A percentile compares a stretch with the other conserved stretches of the same genome.
Conservation (phyloP, 306 rosid genomes). For the Sesbania bispinosa region DNA sequence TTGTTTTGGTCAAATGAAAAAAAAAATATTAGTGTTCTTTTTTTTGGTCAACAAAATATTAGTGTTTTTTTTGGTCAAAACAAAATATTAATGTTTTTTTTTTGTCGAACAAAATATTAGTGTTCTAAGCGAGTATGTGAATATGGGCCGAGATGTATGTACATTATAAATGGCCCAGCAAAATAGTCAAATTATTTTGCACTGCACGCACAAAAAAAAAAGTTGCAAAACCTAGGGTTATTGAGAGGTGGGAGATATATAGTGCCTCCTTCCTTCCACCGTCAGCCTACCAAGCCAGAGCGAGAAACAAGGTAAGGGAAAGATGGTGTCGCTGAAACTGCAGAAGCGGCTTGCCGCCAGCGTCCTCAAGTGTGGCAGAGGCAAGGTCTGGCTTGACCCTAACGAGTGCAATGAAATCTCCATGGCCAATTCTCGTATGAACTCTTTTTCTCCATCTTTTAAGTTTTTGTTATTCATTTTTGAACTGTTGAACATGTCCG, state of each 20-base stretch:
- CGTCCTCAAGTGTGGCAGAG: slow-evolving; percentile 89
- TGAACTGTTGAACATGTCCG: background rate
- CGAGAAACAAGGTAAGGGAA: background rate
- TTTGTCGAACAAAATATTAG: too few relatives aligned
- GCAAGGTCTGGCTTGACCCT: slow-evolving; percentile 98
- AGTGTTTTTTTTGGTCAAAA: too few relatives aligned
- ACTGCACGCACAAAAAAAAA: background rate
- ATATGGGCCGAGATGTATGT: background rate
- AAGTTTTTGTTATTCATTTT: background rate
- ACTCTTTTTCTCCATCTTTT: background rate
- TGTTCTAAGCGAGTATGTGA: background rate
- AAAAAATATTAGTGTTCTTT: too few relatives aligned
- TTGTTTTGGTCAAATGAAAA: too few relatives aligned
- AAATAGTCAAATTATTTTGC: background rate
- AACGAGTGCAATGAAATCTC: slow-evolving; percentile 91
- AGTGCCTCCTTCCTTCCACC: background rate
- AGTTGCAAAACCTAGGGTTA: background rate
- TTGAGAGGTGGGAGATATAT: background rate
- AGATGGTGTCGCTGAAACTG: slow-evolving; percentile 90
- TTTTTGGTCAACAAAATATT: too few relatives aligned
- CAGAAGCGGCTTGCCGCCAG: slow-evolving; percentile 95
- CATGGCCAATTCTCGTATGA: slow-evolving; percentile 93
- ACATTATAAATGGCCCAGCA: background rate
- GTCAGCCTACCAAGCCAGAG: background rate
- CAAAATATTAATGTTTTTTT: too few relatives aligned